Evolutionary conservation across 2,329 filamentous ascomycete genomes (phyloP), one percentile per base, ranked within the genome.

Genomic region (Penicillium crustosum): DNA sequence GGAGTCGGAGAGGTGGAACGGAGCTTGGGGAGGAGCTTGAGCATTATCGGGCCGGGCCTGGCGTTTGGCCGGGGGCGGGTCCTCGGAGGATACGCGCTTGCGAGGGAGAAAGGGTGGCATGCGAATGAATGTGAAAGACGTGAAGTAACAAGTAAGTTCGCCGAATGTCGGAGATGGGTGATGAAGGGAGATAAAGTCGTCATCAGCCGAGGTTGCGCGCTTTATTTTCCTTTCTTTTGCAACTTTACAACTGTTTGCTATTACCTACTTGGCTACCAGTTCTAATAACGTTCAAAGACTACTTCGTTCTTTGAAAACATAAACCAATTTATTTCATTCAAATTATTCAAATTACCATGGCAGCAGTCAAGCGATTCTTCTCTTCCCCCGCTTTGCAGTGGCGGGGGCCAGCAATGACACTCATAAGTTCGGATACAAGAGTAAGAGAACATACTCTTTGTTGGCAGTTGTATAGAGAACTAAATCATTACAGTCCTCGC

Each of bases 391-490:
- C 64, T 96, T 93, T 74, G 93, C 93, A 58, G 93, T 97, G 29
- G 91, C 93, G 21, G 93, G 93, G 68, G 93, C 93, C 38, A 93
- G 89, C 72, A 90, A 89, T 52, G 91, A 96, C 76, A 81, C 89
- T 41, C 79, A 82, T 71, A 97, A 96, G 75, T 97, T 89, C 70
- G 93, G 94, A 25, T 89, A 96, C 76, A 93, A 91, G 80, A 87
- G 92, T 93, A 75, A 57, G 79, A 70, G 19, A 49, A 48, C 41
- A 17, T 15, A 4, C 31, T 6, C 5, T 17, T 15, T 25, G 7
- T 17, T 25, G 15, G 15, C 13, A 35, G n/a, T n/a, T 36, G 21
- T 25, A 25, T 25, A n/a, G 45, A 23, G 25, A 15, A 65, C 59
- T 55, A 38, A 60, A 45, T 56, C 57, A 52, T 54, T 52, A 3